Base-by-base conservation (phyloP, 208 protist genomes). In the Acanthamoeba quina region DNA sequence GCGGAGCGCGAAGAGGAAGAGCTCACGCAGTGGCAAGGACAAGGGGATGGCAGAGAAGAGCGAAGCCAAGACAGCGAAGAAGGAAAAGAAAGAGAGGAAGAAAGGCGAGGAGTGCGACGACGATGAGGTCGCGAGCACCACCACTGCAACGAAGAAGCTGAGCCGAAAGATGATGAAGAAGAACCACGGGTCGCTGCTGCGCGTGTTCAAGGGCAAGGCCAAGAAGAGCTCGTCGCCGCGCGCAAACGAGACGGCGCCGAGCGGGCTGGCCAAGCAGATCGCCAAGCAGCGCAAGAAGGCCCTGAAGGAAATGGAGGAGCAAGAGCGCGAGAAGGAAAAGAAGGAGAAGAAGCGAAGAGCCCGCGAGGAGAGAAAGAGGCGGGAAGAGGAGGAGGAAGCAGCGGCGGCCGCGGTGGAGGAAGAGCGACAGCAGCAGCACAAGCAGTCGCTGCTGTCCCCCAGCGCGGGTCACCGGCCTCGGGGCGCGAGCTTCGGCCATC, bases 161-260 rank as follows among this genome's bases (percentile, higher is more conserved):
- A 80, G 72, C 72, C 72, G 72, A 6, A 44, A 52, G 72, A 52
- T 52, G 72, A 26, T 80, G 34, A 44, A 52, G 44, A 80, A 52
- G 72, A 80, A 80, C 37, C 72, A 80, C 72, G 72, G 72, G 6
- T 80, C 72, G 72, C 72, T 80, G 34, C 72, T 80, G 34, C 72
- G 72, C 72, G 72, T 80, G 41, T 80, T 80, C 72, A 80, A 80
- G 41, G 19, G 19, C 72, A 80, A 80, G 72, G 72, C 72, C 44
- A 54, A 34, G 68, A 76, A 44, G 37, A 41, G 58, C 58, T 62
- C 58, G 58, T 19, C 58, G 6, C 21, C 58, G 58, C 58, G 58
- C 58, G 21, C 58, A 6, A 62, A 26, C 41, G 72, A 80, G 21
- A 80, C 72, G 37, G 72, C 72, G 44, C 72, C 72, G 37, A 49